Evolutionary conservation across 805 yeast genomes (phyloP).

Genomic region (Nakazawaea ernobii): DNA sequence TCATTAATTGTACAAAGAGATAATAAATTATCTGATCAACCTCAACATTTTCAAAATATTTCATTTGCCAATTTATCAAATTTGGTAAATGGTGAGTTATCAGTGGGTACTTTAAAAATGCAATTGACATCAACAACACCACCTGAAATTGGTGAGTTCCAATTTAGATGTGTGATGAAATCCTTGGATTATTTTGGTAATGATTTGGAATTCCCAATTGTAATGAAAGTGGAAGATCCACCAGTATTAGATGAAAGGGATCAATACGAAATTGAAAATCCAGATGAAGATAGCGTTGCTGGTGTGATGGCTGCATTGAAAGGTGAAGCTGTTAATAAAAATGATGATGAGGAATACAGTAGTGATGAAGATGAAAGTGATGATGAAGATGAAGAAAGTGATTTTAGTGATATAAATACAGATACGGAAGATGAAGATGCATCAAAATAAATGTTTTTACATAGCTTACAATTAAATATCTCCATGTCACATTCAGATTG

Average conservation of each 20-base stretch:
- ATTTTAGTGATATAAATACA: conserved; percentile 51
- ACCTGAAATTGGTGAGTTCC: conserved; percentile 53
- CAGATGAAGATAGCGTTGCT: conserved; percentile 70
- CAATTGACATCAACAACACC: conserved; percentile 77
- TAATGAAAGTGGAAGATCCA: conserved; percentile 63
- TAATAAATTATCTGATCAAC: conserved; percentile 69
- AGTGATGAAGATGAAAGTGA: conserved; percentile 26
- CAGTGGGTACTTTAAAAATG: conserved; percentile 69
- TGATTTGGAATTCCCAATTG: conserved; percentile 68
- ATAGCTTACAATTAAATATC: not conserved
- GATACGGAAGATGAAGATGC: conserved; percentile 59
- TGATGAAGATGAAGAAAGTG: conserved; percentile 21
- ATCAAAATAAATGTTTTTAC: not conserved
- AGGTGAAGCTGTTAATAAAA: conserved; percentile 50
- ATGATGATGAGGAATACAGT: conserved; percentile 9
- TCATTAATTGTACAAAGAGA: conserved; percentile 71
- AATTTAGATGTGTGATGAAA: conserved; percentile 65
- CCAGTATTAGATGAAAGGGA: conserved; percentile 37
- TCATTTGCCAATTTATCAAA: conserved; percentile 52
- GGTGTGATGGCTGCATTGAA: conserved; percentile 68
- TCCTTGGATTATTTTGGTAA: conserved; percentile 77
- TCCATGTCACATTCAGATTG: not conserved
- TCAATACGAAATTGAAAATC: conserved; percentile 56
- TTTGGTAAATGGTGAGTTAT: conserved; percentile 40
- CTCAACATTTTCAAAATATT: conserved; percentile 43